Percentiles rank a stretch among this genome's conserved stretches.
These are phyloP conservation scores for Rhizopogon salebrosus DNA, from an alignment of 768 basidiomycete species.

Conservation along the genomic window DNA sequence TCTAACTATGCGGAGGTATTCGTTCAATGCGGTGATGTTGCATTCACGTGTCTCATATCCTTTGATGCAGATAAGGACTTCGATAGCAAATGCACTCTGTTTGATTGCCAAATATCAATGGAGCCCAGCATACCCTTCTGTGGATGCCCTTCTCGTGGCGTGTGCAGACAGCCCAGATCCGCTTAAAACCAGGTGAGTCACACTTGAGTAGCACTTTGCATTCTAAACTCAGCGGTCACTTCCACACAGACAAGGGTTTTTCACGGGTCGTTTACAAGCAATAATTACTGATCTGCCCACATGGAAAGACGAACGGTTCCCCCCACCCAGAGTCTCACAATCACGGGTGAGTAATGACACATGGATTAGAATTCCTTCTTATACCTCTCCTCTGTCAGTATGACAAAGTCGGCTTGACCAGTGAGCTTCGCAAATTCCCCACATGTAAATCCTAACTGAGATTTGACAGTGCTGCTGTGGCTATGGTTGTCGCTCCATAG, in stretches of 20 bases:
- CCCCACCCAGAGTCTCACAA: slow-evolving; percentile 82
- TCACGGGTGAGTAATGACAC: slow-evolving; percentile 48
- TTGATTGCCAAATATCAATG: slow-evolving; percentile 56
- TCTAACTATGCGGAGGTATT: slow-evolving; percentile 83
- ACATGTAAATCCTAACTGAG: slow-evolving; percentile 12
- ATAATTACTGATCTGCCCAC: slow-evolving; percentile 55
- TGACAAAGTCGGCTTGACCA: slow-evolving; percentile 83
- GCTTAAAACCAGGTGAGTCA: slow-evolving; percentile 50
- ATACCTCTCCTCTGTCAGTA: slow-evolving; percentile 47
- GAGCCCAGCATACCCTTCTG: slow-evolving; percentile 60
- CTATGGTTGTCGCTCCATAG: slow-evolving; percentile 75
- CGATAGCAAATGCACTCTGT: slow-evolving; percentile 64
- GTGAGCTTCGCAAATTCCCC: slow-evolving; percentile 37
- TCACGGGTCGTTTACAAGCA: slow-evolving; percentile 50
- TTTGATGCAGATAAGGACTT: slow-evolving; percentile 52
- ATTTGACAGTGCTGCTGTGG: slow-evolving; percentile 65
- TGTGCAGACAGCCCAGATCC: slow-evolving; percentile 52
- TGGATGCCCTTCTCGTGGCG: slow-evolving; percentile 48
- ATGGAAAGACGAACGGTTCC: slow-evolving; percentile 73
- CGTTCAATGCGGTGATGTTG: not conserved
- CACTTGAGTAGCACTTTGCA: not conserved
- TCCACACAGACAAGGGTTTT: slow-evolving; percentile 42
- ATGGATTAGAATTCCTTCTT: slow-evolving; percentile 7
- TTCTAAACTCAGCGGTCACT: not conserved
- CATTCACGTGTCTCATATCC: not conserved